These are phyloP conservation scores for Pisolithus microcarpus DNA, from an alignment of 768 basidiomycete genomes.

Conservation along the genomic window DNA sequence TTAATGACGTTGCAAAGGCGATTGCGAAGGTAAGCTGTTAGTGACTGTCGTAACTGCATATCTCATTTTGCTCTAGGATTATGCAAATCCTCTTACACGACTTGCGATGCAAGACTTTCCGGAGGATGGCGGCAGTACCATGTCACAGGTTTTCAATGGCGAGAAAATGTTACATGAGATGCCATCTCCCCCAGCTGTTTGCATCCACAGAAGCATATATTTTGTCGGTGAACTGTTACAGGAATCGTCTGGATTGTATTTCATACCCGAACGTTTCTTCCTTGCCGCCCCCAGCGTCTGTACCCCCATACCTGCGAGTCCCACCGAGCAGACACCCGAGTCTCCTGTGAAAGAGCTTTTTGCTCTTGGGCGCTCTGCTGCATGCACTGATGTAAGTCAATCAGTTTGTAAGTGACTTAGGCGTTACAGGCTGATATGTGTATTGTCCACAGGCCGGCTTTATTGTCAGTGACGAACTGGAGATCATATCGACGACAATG, in stretches of 20 bases:
- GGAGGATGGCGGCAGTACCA: not conserved
- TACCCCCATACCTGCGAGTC: too few species aligned
- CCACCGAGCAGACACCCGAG: too few species aligned
- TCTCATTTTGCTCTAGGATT: not conserved
- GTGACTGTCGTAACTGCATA: not conserved
- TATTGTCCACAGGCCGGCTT: too few species aligned
- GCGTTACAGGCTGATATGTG: too few species aligned
- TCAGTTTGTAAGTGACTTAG: too few species aligned
- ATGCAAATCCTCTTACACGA: not conserved
- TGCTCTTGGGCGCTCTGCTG: too few species aligned
- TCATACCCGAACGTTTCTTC: conserved; percentile 8
- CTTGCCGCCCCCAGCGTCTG: not conserved
- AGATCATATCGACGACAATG: too few species aligned
- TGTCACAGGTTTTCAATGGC: not conserved
- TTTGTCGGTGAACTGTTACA: conserved; percentile 14
- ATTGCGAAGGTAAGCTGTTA: conserved; percentile 6
- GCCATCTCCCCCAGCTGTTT: not conserved
- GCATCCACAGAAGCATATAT: conserved; percentile 3
- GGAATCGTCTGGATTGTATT: not conserved
- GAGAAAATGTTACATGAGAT: not conserved
- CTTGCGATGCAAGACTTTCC: conserved; percentile 9
- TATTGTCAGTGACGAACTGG: too few species aligned
- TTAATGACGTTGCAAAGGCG: conserved; percentile 5
- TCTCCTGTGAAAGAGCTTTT: too few species aligned
- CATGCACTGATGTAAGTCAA: too few species aligned